Evolutionary conservation across 1,139 yeast genomes (phyloP).

Genomic region (Taiozyma sp.): DNA sequence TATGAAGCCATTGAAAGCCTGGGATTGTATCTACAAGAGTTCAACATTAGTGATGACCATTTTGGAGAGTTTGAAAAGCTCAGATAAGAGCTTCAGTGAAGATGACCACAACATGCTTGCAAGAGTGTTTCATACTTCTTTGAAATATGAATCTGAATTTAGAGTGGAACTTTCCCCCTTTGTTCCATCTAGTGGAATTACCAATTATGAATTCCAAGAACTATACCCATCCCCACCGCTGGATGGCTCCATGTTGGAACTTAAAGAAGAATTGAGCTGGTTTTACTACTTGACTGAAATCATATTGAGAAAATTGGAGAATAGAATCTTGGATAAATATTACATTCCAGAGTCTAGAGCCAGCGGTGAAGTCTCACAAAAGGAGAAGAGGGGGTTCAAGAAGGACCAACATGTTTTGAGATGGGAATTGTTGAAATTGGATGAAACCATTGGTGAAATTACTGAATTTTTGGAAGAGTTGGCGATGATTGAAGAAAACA

Average conservation of each 20-base stretch:
- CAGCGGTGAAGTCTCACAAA: not conserved
- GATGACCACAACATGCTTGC: slow-evolving; percentile 28
- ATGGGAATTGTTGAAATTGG: slow-evolving; percentile 16
- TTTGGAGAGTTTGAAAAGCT: slow-evolving; percentile 27
- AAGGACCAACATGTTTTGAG: slow-evolving; percentile 13
- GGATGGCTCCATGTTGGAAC: slow-evolving; percentile 29
- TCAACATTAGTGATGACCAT: slow-evolving; percentile 21
- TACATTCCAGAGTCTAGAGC: slow-evolving; percentile 16
- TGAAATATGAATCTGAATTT: slow-evolving; percentile 43
- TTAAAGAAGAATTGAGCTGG: slow-evolving; percentile 36
- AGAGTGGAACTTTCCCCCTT: slow-evolving; percentile 41
- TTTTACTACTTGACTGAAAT: slow-evolving; percentile 44
- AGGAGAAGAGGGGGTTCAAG: slow-evolving; percentile 3
- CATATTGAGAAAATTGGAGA: slow-evolving; percentile 45
- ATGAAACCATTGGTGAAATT: slow-evolving; percentile 6
- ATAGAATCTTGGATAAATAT: slow-evolving; percentile 38
- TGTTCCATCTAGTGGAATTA: slow-evolving; percentile 40
- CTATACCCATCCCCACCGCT: slow-evolving; percentile 40
- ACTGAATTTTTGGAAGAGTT: slow-evolving; percentile 15
- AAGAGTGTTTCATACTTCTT: slow-evolving; percentile 42
- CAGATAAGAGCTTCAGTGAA: slow-evolving; percentile 30
- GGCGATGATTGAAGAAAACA: slow-evolving; percentile 15
- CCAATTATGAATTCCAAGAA: slow-evolving; percentile 37
- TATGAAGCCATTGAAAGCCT: slow-evolving; percentile 37
- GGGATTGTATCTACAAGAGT: slow-evolving; percentile 27